Evolutionary conservation across 2,329 filamentous ascomycete species (phyloP).

Genomic region (Cladosporium sp.): DNA sequence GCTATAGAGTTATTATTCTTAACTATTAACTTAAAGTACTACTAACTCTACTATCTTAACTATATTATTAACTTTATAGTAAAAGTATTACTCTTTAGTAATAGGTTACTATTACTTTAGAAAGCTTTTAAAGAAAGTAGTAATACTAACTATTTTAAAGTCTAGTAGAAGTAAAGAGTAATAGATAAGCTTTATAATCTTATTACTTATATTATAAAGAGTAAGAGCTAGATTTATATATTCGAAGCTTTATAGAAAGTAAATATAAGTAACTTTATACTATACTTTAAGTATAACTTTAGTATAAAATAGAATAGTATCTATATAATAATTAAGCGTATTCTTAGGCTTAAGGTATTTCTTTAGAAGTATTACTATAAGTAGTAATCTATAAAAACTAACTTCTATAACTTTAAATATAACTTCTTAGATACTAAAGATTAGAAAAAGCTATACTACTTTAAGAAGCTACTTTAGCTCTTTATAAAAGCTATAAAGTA

Average conservation of each 20-base stretch:
- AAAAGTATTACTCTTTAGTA: not conserved
- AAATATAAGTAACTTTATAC: not conserved
- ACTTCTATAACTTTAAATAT: not conserved
- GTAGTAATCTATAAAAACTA: not conserved
- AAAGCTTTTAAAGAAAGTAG: not conserved
- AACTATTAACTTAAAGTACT: too few species aligned
- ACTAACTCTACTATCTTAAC: not conserved
- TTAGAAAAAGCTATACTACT: not conserved
- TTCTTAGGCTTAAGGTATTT: not conserved
- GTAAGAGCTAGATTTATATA: rapidly evolving
- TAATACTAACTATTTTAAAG: not conserved
- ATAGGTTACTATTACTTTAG: not conserved
- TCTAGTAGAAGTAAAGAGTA: not conserved
- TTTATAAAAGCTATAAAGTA: not conserved
- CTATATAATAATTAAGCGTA: not conserved
- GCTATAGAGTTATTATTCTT: too few species aligned
- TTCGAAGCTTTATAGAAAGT: not conserved
- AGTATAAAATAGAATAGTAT: not conserved
- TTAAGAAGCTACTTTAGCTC: not conserved
- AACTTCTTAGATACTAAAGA: not conserved
- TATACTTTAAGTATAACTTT: not conserved
- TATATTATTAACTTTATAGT: not conserved
- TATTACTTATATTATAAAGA: not conserved
- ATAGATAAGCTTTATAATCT: not conserved
- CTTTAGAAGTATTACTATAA: not conserved